A percentile compares a stretch with the other conserved stretches of the same genome.
Evolutionary conservation across 768 basidiomycete genomes (phyloP).

Genomic region (Phaeotremella skinneri): DNA sequence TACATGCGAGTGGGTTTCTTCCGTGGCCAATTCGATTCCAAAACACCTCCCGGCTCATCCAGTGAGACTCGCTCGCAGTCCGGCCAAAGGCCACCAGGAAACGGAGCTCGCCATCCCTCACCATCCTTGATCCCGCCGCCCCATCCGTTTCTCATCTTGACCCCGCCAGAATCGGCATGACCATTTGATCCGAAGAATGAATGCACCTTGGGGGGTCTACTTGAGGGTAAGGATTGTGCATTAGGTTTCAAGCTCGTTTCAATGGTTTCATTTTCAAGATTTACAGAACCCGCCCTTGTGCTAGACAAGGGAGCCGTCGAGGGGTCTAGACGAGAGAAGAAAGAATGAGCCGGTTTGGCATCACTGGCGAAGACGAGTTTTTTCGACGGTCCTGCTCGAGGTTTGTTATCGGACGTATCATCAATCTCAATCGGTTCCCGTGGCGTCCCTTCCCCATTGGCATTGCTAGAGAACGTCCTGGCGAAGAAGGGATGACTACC

Average conservation of each 20-base stretch:
- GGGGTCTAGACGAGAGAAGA: slow-evolving; percentile 24
- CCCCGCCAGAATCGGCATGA: background rate
- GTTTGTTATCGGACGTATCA: slow-evolving; percentile 5
- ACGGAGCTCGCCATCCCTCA: slow-evolving; percentile 34
- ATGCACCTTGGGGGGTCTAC: slow-evolving; percentile 20
- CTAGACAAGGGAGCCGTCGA: background rate
- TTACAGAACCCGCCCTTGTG: slow-evolving; percentile 12
- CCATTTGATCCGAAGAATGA: slow-evolving; percentile 28
- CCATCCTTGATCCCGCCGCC: slow-evolving; percentile 33
- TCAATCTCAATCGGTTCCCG: slow-evolving; percentile 20
- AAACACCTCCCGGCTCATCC: no score
- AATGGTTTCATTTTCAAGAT: no score
- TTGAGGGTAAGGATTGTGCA: slow-evolving; percentile 2
- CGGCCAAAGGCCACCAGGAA: slow-evolving; percentile 25
- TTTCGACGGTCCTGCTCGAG: slow-evolving; percentile 4
- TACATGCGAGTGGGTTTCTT: no score
- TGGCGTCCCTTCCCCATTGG: background rate
- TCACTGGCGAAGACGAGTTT: slow-evolving; percentile 38
- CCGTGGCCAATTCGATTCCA: background rate
- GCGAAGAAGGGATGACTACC: background rate
- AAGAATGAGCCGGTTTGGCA: slow-evolving; percentile 31
- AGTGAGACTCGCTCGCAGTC: background rate
- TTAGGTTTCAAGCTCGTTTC: slow-evolving; percentile 1
- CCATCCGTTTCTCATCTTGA: slow-evolving; percentile 34
- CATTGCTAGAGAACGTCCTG: background rate